phyloP scores from a whole-genome alignment of 768 basidiomycete species.

The Daedaleopsis nitida region DNA sequence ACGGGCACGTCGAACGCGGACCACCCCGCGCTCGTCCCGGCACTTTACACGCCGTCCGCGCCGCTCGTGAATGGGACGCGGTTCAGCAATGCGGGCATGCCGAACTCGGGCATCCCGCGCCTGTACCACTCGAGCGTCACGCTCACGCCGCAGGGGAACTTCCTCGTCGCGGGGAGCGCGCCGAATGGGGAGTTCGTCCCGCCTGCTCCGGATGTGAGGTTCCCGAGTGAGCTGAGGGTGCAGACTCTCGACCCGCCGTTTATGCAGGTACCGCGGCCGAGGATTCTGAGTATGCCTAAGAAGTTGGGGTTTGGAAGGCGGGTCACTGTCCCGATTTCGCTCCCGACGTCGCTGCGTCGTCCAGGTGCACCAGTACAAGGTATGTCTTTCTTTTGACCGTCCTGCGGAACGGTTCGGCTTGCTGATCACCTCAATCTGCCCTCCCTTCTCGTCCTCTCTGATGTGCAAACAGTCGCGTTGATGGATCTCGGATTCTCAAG shows the following conservation, averaged over 20 bases:
- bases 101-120: slow-evolving; percentile 65
- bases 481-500: slow-evolving; percentile 85
- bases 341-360: slow-evolving; percentile 38
- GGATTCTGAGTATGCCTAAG: slow-evolving; percentile 38
- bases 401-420: neutral
- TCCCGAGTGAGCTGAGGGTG: slow-evolving; percentile 86
- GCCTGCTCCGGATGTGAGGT: slow-evolving; percentile 47
- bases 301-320: slow-evolving; percentile 48
- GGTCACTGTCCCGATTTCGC: slow-evolving; percentile 48
- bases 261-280: slow-evolving; percentile 62
- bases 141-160: slow-evolving; percentile 66
- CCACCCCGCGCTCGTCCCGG: slow-evolving; percentile 65
- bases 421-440: too few species aligned
- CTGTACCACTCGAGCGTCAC: slow-evolving; percentile 84
- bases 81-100: slow-evolving; percentile 60
- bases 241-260: slow-evolving; percentile 89
- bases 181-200: slow-evolving; percentile 74
- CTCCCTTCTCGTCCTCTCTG: too few species aligned
- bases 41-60: slow-evolving; percentile 64
- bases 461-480: slow-evolving; percentile 51
- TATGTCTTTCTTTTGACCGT: slow-evolving; percentile 23
- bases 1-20: slow-evolving; percentile 80
- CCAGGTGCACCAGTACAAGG: slow-evolving; percentile 46
- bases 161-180: slow-evolving; percentile 84
- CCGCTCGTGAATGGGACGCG: slow-evolving; percentile 46